A percentile compares a stretch with the other conserved stretches of the same genome.
Evolutionary conservation across 2,329 filamentous ascomycete genomes (phyloP).

Genomic region (Fusarium liriodendri): DNA sequence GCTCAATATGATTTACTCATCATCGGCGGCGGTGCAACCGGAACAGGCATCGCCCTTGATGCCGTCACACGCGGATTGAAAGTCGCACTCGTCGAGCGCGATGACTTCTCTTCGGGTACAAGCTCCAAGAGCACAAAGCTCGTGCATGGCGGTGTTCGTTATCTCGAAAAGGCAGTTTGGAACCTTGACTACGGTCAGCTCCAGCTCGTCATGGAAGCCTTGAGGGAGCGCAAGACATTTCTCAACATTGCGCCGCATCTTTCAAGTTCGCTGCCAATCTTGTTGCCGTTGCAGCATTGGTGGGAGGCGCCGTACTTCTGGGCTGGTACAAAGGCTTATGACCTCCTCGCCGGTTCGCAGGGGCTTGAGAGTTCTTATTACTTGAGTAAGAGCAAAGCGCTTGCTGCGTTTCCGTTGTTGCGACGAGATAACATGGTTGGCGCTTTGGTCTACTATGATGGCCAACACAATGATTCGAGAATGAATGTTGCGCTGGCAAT

Average conservation of each 20-base stretch:
- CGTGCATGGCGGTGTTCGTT: constrained; percentile 86
- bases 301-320: constrained; percentile 84
- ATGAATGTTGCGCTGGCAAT: constrained; percentile 89
- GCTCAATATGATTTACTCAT: constrained; percentile 81
- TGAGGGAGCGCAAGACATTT: constrained; percentile 86
- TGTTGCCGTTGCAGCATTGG: constrained; percentile 85
- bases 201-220: constrained; percentile 81
- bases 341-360: constrained; percentile 82
- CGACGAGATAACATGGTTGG: constrained; percentile 79
- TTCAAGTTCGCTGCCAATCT: constrained; percentile 83
- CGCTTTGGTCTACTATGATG: constrained; percentile 87
- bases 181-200: constrained; percentile 88
- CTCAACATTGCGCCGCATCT: constrained; percentile 86
- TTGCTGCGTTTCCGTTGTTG: constrained; percentile 83
- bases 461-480: constrained; percentile 86
- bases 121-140: constrained; percentile 91
- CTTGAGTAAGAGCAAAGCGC: constrained; percentile 79
- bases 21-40: constrained; percentile 84
- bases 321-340: constrained; percentile 80
- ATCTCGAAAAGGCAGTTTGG: constrained; percentile 88
- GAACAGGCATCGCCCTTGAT: constrained; percentile 83
- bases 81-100: constrained; percentile 83
- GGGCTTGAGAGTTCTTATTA: constrained; percentile 89
- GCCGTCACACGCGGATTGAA: constrained; percentile 82
- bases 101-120: constrained; percentile 85